These are phyloP conservation scores for Saturnispora zaruensis DNA, from an alignment of 805 yeast species.

Conservation along the genomic window DNA sequence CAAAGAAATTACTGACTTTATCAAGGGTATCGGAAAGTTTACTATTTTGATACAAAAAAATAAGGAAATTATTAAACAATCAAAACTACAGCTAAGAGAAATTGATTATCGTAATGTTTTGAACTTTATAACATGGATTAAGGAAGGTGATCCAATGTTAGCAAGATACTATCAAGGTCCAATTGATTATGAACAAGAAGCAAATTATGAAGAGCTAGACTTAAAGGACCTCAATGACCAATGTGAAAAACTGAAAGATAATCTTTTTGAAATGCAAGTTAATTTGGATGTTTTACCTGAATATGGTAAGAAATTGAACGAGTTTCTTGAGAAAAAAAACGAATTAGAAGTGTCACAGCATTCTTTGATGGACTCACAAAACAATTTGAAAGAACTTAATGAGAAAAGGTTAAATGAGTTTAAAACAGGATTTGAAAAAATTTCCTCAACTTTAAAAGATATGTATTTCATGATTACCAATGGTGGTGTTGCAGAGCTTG, in stretches of 20 bases:
- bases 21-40: constrained; percentile 21
- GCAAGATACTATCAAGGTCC: constrained; percentile 20
- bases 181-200: constrained; percentile 34
- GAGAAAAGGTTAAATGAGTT: constrained; percentile 76
- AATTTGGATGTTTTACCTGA: constrained; percentile 72
- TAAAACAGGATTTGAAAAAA: constrained; percentile 83
- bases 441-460: constrained; percentile 81
- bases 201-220: constrained; percentile 43
- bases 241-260: constrained; percentile 46
- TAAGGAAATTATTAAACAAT: constrained; percentile 31
- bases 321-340: constrained; percentile 51
- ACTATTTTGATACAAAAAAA: constrained; percentile 21
- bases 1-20: constrained; percentile 31
- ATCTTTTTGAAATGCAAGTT: constrained; percentile 47
- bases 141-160: constrained; percentile 26
- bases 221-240: constrained; percentile 40
- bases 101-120: constrained; percentile 45
- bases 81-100: constrained; percentile 20
- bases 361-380: constrained; percentile 12
- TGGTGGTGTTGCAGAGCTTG: constrained; percentile 99
- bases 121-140: constrained; percentile 43
- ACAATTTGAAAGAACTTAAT: constrained; percentile 57
- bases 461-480: constrained; percentile 98
- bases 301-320: constrained; percentile 58
- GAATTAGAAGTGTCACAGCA: constrained; percentile 62